These are phyloP conservation scores for Porphyrellus sp. DNA, from an alignment of 1,284 basidiomycete species.

Conservation along the genomic window DNA sequence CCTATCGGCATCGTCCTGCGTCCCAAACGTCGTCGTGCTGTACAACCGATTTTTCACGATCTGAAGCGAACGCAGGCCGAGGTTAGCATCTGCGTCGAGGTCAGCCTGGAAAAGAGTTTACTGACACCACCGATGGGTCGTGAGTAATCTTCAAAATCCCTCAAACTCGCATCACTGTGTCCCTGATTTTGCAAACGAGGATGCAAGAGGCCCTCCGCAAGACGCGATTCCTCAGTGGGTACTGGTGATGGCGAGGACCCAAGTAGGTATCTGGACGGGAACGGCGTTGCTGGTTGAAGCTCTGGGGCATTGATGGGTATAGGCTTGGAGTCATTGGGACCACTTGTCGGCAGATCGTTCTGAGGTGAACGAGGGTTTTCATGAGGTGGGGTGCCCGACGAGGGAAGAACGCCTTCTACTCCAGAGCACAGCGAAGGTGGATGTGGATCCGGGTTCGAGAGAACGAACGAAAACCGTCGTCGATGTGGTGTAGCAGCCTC, in stretches of 20 bases:
- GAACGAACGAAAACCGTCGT: slow-evolving; percentile 32
- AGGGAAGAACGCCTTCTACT: not conserved
- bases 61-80: slow-evolving; percentile 18
- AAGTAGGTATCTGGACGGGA: slow-evolving; percentile 5
- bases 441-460: slow-evolving; percentile 31
- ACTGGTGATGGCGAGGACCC: slow-evolving; percentile 35
- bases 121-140: slow-evolving; percentile 44
- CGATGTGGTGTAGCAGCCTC: slow-evolving; percentile 18
- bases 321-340: not conserved
- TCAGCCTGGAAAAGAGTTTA: not conserved
- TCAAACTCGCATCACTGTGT: slow-evolving; percentile 38
- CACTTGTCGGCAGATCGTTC: not conserved
- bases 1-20: slow-evolving; percentile 27
- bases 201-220: slow-evolving; percentile 40
- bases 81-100: not conserved
- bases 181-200: slow-evolving; percentile 35
- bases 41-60: slow-evolving; percentile 39
- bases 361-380: not conserved
- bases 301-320: not conserved
- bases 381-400: not conserved
- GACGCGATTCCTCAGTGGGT: slow-evolving; percentile 36
- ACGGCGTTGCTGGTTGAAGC: not conserved
- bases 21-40: slow-evolving; percentile 41
- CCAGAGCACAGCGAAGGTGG: slow-evolving; percentile 21
- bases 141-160: slow-evolving; percentile 45